These are phyloP conservation scores for Ustilago nuda DNA, from an alignment of 1,284 basidiomycete genomes.

Conservation along the genomic window DNA sequence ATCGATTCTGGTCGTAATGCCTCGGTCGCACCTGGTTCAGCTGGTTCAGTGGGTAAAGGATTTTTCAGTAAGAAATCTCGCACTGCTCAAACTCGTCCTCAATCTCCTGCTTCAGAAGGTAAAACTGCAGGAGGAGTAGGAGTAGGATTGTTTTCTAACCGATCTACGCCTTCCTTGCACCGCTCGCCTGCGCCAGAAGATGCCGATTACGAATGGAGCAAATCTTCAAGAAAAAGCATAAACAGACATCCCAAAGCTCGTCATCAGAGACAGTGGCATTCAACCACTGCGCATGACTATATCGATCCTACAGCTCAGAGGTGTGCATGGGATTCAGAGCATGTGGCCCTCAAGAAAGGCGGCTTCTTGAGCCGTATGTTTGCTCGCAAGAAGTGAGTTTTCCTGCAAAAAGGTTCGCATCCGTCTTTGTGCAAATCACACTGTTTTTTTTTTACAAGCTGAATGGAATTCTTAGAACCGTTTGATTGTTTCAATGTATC, in stretches of 20 bases:
- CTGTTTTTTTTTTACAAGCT: not conserved
- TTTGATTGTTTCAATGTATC: conserved; percentile 1
- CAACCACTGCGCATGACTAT: conserved; percentile 27
- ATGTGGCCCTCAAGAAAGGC: conserved; percentile 16
- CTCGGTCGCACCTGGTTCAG: conserved; percentile 2
- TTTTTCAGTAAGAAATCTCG: conserved; percentile 9
- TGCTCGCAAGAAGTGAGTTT: conserved; percentile 28
- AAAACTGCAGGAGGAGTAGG: conserved; percentile 3
- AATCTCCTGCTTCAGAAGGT: conserved; percentile 8
- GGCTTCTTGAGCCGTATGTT: conserved; percentile 43
- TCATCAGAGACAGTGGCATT: conserved; percentile 34
- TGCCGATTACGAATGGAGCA: conserved; percentile 41
- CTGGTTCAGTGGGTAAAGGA: conserved; percentile 6
- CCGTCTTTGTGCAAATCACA: not conserved
- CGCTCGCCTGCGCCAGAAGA: conserved; percentile 42
- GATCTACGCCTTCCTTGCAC: conserved; percentile 36
- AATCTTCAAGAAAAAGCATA: conserved; percentile 5
- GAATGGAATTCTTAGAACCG: not conserved
- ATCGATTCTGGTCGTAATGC: conserved; percentile 13
- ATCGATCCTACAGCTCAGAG: conserved; percentile 2
- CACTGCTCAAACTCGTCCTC: not conserved
- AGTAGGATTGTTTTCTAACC: conserved; percentile 31
- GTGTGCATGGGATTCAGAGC: conserved; percentile 17
- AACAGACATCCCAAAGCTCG: not conserved
- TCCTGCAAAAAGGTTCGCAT: not conserved